phyloP scores from a whole-genome alignment of 306 rosid species.

The Urtica urens region DNA sequence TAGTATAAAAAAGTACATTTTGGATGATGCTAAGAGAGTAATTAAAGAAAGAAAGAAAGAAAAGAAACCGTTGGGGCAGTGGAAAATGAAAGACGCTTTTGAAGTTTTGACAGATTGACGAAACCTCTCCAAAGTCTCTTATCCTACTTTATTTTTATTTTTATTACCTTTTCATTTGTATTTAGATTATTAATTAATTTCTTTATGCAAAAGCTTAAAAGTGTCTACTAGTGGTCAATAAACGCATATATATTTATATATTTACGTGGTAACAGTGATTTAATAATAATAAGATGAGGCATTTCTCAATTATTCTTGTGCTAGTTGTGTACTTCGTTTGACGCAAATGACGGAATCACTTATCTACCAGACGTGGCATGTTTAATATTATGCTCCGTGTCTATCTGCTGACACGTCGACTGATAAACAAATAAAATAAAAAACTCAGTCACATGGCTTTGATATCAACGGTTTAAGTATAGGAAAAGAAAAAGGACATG shows the following conservation, averaged over 20 bases:
- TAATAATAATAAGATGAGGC: conserved; percentile 28
- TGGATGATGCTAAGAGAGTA: conserved; percentile 21
- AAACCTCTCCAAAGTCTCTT: conserved; percentile 4
- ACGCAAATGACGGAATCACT: too few relatives aligned
- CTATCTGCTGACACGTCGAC: too few relatives aligned
- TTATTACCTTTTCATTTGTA: conserved; percentile 17
- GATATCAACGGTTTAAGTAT: too few relatives aligned
- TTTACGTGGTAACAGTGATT: conserved; percentile 32
- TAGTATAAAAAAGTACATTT: conserved; percentile 36
- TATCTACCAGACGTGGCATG: too few relatives aligned
- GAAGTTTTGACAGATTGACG: conserved; percentile 11
- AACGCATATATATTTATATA: conserved; percentile 36
- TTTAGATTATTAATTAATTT: conserved; percentile 14
- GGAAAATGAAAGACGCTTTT: conserved; percentile 6
- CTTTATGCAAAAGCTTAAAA: conserved; percentile 12
- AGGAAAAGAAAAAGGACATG: too few relatives aligned
- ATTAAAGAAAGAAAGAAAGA: conserved; percentile 22
- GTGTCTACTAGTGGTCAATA: conserved; percentile 27
- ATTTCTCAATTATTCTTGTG: conserved; percentile 19
- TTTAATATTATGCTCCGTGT: too few relatives aligned
- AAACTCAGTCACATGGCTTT: too few relatives aligned
- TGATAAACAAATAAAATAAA: too few relatives aligned
- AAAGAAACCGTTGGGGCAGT: conserved; percentile 35
- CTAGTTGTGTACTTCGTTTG: neutral
- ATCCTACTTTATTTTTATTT: conserved; percentile 6